phyloP scores from a whole-genome alignment of 345 rosid genomes.

The Populus alba region DNA sequence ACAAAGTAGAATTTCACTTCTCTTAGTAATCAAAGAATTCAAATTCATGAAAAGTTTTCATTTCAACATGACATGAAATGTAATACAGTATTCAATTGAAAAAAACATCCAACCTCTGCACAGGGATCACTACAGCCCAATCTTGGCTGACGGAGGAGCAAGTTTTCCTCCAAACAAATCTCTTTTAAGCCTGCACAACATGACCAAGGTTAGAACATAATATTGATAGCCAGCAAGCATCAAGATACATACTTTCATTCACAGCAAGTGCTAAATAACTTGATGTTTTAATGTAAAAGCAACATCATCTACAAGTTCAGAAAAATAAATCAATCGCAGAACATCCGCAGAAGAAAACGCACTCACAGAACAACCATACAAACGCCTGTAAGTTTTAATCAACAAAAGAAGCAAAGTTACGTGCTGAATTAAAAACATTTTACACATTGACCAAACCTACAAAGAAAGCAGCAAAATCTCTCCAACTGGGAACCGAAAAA shows the following conservation, averaged over 20 bases:
- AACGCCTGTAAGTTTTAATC: neutral
- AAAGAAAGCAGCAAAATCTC: neutral
- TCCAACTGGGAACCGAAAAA: neutral
- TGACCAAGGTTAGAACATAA: neutral
- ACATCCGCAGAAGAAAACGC: neutral
- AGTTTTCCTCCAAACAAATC: conserved; percentile 4
- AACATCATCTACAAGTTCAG: too few species aligned
- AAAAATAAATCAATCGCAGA: too few species aligned
- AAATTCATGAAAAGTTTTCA: conserved; percentile 13
- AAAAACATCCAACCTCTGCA: conserved; percentile 19
- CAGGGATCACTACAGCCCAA: conserved; percentile 15
- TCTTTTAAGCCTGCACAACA: conserved; percentile 23
- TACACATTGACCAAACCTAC: neutral
- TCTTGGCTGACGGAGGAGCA: conserved; percentile 4
- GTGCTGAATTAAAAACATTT: neutral
- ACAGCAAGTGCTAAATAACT: neutral
- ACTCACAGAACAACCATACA: neutral
- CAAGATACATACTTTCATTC: neutral
- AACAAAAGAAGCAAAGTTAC: neutral
- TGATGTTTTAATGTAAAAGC: neutral
- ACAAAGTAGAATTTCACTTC: conserved; percentile 14
- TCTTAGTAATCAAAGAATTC: conserved; percentile 20
- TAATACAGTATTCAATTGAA: conserved; percentile 11
- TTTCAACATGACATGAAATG: conserved; percentile 22
- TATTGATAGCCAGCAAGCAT: neutral